A percentile compares a stretch with the other conserved stretches of the same genome.
Evolutionary conservation across 1,139 yeast species (phyloP).

Genomic region (Kodamaea derodonti): DNA sequence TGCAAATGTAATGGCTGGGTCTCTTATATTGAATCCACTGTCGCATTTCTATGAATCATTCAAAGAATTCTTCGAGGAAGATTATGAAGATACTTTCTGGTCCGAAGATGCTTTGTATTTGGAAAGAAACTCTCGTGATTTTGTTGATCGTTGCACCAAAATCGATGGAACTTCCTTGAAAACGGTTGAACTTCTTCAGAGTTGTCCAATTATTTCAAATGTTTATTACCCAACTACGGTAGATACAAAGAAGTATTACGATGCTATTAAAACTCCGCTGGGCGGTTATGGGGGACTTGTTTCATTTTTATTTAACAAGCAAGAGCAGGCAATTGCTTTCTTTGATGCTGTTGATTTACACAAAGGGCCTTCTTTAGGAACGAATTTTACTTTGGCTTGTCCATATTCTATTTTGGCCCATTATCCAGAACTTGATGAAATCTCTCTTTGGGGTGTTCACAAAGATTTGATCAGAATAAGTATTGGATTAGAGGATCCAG

Average conservation of each 20-base stretch:
- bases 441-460: constrained; percentile 83
- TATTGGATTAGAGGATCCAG: constrained; percentile 71
- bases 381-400: constrained; percentile 87
- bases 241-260: constrained; percentile 61
- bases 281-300: constrained; percentile 96
- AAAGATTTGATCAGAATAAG: constrained; percentile 76
- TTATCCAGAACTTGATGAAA: constrained; percentile 77
- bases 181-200: constrained; percentile 48
- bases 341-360: constrained; percentile 73
- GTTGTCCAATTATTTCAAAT: constrained; percentile 49
- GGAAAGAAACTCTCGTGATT: constrained; percentile 92
- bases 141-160: constrained; percentile 60
- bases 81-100: constrained; percentile 80
- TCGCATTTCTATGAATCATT: constrained; percentile 52
- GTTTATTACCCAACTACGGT: constrained; percentile 69
- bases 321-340: constrained; percentile 64
- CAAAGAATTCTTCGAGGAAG: constrained; percentile 47
- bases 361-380: constrained; percentile 93
- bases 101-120: constrained; percentile 89
- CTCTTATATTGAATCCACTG: constrained; percentile 70
- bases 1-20: constrained; percentile 94
- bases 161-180: constrained; percentile 65
- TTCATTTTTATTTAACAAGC: constrained; percentile 68
- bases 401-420: constrained; percentile 92
- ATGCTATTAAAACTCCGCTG: constrained; percentile 55